Conservation (phyloP, 768 basidiomycete genomes). For the Tricholoma saponaceum region DNA sequence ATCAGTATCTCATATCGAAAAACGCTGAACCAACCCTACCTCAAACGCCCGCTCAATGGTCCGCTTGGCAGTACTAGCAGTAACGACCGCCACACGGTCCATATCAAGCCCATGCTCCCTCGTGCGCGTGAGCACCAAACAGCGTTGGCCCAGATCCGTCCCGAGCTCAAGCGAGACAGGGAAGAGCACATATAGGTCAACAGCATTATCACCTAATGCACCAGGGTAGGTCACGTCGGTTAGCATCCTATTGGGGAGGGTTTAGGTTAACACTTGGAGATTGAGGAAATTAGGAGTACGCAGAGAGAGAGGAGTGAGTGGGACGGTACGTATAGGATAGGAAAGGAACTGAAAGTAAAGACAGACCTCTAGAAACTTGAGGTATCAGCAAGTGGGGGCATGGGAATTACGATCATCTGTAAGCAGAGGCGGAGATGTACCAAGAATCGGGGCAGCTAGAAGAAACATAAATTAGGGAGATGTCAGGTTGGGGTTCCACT, state of each 20-base stretch:
- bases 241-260: constrained; percentile 49
- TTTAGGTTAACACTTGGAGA: not conserved
- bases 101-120: constrained; percentile 84
- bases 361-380: constrained; percentile 79
- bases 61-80: constrained; percentile 82
- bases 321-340: too few relatives aligned
- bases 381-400: constrained; percentile 76
- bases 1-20: not conserved
- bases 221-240: constrained; percentile 85
- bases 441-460: constrained; percentile 83
- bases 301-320: too few relatives aligned
- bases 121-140: constrained; percentile 67
- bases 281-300: not conserved
- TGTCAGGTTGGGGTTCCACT: too few relatives aligned
- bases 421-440: constrained; percentile 90
- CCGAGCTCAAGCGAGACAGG: constrained; percentile 70
- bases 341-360: not conserved
- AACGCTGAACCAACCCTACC: constrained; percentile 26
- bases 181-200: constrained; percentile 90
- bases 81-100: constrained; percentile 70
- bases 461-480: too few relatives aligned
- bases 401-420: constrained; percentile 70
- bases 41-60: constrained; percentile 70
- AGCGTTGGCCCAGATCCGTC: constrained; percentile 60
- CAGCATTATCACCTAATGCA: constrained; percentile 84